These are phyloP conservation scores for Solanum habrochaites DNA, from an alignment of 257 asterid species.

Conservation along the genomic window DNA sequence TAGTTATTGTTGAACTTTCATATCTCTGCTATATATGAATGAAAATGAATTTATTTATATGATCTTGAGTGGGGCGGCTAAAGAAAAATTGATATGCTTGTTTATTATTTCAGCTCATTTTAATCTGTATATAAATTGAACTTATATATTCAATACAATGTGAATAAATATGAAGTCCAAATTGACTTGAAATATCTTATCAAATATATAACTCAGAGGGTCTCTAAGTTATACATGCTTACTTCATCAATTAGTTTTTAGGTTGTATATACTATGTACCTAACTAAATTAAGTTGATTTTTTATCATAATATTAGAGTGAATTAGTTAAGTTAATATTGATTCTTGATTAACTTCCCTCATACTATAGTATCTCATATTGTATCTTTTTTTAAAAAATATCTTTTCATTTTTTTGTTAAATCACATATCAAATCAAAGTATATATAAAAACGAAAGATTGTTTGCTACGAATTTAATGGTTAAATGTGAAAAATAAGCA, in stretches of 20 bases:
- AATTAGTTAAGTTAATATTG: background rate
- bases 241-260: background rate
- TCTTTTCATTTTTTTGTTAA: too few relatives aligned
- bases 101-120: background rate
- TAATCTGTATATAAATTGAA: background rate
- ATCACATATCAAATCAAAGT: too few relatives aligned
- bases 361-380: too few relatives aligned
- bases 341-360: background rate
- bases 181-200: background rate
- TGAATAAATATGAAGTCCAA: too few relatives aligned
- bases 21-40: background rate
- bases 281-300: background rate
- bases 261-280: background rate
- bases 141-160: background rate
- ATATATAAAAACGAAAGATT: too few relatives aligned
- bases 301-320: background rate
- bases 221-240: background rate
- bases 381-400: too few relatives aligned
- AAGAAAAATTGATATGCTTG: background rate
- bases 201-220: background rate
- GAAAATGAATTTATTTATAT: background rate
- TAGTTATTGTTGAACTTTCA: background rate
- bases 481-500: too few relatives aligned
- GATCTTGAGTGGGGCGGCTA: background rate
- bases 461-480: too few relatives aligned